Evolutionary conservation across 805 yeast species (phyloP), one percentile per base, ranked within the genome.

Genomic region (Tetrapisispora taiwanensis): DNA sequence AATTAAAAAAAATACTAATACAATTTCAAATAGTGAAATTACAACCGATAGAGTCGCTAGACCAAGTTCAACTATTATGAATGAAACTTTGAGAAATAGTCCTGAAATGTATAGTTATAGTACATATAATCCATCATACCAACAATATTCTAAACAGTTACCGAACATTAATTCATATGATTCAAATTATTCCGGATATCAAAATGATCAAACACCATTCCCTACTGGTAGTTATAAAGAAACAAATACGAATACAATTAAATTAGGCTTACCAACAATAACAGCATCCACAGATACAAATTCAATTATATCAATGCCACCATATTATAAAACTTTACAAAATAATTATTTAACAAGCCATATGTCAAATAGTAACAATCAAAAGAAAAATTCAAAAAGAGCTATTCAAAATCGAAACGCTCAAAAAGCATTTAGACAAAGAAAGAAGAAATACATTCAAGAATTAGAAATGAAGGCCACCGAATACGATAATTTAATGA

Each of bases 321-420:
- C 30, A 6, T 14, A 19, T 13, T 38, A 38, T 20, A 30, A 30
- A 30, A 19, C 20, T 14, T 18, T 30, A 7, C 14, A 18, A 19
- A 30, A 30, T 30, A 7, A 13, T 13, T 20, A 30, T 38, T 5
- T 20, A 13, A 17, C 27, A 20, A 15, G 30, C 1, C 27, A 20
- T 10, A 7, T 26, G 15, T 10, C 35, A 13, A 38, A n/a, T 20
- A 18, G 19, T 14, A 20, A 17, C 20, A 18, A 20, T 12, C 35
- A 18, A 20, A 30, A 38, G 14, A 46, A 50, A 18, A 73, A 71
- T 45, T 75, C 90, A 32, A 85, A 84, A 62, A 76, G 97, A 50
- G 95, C 96, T 2, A 86, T 81, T 5, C 97, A 89, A 66, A 88
- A 88, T 68, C 71, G 96, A 56, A 81, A 78, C 47, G 95, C 96